Evolutionary conservation across 2,329 filamentous ascomycete genomes (phyloP), one percentile per base, ranked within the genome.

Genomic region (Xylariomycetidae sp.): DNA sequence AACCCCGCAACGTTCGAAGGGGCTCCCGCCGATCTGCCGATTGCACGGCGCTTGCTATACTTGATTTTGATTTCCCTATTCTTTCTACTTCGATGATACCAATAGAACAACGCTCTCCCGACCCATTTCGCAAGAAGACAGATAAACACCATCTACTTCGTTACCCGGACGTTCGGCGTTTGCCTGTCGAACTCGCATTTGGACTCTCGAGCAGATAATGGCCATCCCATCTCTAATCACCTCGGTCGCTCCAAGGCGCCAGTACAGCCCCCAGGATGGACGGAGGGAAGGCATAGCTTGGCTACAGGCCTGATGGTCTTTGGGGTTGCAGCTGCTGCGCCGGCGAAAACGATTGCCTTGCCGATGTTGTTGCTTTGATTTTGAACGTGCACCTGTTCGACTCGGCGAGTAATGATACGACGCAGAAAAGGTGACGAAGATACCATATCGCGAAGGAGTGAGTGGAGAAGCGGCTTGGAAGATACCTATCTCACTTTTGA

Each of bases 21-120:
- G 33, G 16, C 28, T 13, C 8, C 15, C 9, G 17, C 14, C 23
- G 12, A 15, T 10, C 30, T 13, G 30, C 12, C 32, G 37, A 27
- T 19, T 20, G 26, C 31, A 27, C 35, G 44, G 27, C 29, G 20
- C 26, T 36, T 30, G 35, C 40, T 40, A 40, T 35, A 36, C 35
- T 38, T 39, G 28, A 30, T 43, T 46, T 40, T 44, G 29, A 17
- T 14, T 33, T 40, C 37, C 24, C 28, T 29, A 28, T 35, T 47
- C n/a, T 25, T 31, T 28, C 29, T 38, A 35, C 42, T 45, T 44
- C 44, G 25, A 55, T 56, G 54, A 57, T 57, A 57, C 54, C 54
- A 57, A 38, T 54, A 54, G 53, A 57, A 49, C 44, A 43, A 42
- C n/a, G 34, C 19, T 23, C 33, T 35, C 37, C 28, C 38, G 32